Percentiles rank a stretch among this genome's conserved stretches.
Conservation (phyloP, 371 early-diverging fungal species). For the Mortierella sp. region DNA sequence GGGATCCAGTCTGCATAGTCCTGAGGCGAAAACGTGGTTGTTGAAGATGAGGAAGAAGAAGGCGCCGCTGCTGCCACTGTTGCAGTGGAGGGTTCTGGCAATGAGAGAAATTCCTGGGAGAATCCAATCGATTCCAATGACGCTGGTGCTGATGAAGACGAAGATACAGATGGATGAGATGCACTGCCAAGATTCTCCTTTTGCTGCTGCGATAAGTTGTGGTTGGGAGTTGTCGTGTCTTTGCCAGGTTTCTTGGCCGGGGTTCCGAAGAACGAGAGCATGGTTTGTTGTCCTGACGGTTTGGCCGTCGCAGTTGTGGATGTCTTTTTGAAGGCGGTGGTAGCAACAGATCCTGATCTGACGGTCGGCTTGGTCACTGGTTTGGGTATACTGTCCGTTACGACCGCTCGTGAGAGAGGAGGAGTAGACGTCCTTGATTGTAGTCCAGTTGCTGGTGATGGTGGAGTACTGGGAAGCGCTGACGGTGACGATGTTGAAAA, state of each 20-base stretch:
- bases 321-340: conserved; percentile 13
- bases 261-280: conserved; percentile 39
- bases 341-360: not conserved
- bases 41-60: conserved; percentile 9
- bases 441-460: not conserved
- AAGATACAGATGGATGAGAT: not conserved
- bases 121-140: not conserved
- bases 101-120: not conserved
- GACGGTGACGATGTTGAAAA: not conserved
- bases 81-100: not conserved
- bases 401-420: not conserved
- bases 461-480: not conserved
- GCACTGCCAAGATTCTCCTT: not conserved
- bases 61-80: not conserved
- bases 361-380: conserved; percentile 6
- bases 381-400: conserved; percentile 9
- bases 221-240: not conserved
- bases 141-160: not conserved
- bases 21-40: conserved; percentile 30
- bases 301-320: not conserved
- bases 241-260: conserved; percentile 10
- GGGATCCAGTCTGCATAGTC: conserved; percentile 57
- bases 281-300: conserved; percentile 22
- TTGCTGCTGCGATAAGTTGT: not conserved
- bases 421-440: not conserved